Percentiles rank a stretch among this genome's conserved stretches.
These are phyloP conservation scores for Rusavskia elegans DNA, from an alignment of 495 filamentous ascomycete species.

Conservation along the genomic window DNA sequence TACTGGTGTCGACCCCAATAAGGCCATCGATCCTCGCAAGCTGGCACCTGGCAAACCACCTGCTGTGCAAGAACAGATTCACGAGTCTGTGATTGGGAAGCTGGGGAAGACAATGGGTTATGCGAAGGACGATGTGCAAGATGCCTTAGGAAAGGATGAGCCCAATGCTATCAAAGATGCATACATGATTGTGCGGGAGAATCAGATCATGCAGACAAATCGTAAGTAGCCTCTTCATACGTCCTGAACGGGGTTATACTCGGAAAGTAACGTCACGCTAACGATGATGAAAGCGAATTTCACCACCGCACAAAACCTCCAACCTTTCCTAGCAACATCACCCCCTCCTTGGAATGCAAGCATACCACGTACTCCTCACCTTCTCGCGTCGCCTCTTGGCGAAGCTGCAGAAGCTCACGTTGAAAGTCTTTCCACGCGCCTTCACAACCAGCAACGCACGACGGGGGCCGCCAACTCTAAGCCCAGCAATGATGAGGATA, in stretches of 20 bases:
- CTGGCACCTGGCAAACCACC: slow-evolving; percentile 63
- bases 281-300: slow-evolving; percentile 22
- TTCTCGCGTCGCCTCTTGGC: slow-evolving; percentile 8
- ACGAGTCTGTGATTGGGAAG: slow-evolving; percentile 82
- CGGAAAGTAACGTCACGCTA: not conserved
- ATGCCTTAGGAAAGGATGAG: slow-evolving; percentile 78
- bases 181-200: slow-evolving; percentile 93
- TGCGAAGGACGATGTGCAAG: slow-evolving; percentile 83
- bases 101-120: slow-evolving; percentile 97
- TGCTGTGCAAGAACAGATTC: slow-evolving; percentile 72
- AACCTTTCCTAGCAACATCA: slow-evolving; percentile 34
- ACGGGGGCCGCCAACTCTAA: not conserved
- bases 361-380: slow-evolving; percentile 21
- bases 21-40: slow-evolving; percentile 65
- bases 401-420: slow-evolving; percentile 5
- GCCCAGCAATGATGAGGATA: not conserved
- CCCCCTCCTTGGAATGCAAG: slow-evolving; percentile 30
- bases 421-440: slow-evolving; percentile 3
- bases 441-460: slow-evolving; percentile 1
- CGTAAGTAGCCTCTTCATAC: slow-evolving; percentile 34
- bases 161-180: slow-evolving; percentile 97
- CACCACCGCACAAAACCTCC: slow-evolving; percentile 25
- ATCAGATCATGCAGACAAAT: slow-evolving; percentile 91
- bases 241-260: too few species aligned
- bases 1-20: slow-evolving; percentile 80